Conservation (phyloP, 2,329 filamentous ascomycete species). For the Epichloe bromicola region DNA sequence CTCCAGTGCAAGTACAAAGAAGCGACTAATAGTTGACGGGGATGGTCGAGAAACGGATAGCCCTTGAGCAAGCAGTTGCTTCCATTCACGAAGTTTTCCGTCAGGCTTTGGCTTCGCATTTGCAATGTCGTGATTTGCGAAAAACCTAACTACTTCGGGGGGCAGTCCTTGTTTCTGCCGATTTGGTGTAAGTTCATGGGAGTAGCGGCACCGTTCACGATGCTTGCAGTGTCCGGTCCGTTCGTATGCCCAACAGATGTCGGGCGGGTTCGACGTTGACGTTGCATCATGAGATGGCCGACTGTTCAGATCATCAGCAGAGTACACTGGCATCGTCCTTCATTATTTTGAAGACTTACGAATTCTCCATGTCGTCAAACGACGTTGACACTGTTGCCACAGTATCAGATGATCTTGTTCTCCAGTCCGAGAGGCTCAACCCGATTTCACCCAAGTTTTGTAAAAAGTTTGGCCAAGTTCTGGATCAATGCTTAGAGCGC, state of each 20-base stretch:
- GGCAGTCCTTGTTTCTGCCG: neutral
- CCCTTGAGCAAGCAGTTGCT: conserved; percentile 5
- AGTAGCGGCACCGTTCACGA: conserved; percentile 6
- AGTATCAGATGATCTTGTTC: neutral
- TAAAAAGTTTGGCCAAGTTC: neutral
- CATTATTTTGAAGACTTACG: neutral
- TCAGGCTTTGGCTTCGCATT: neutral
- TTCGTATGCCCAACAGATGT: neutral
- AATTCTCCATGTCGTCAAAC: neutral
- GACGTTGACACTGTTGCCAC: neutral
- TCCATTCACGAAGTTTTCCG: conserved; percentile 11
- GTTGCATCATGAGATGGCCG: neutral
- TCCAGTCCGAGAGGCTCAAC: neutral
- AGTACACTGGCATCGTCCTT: neutral
- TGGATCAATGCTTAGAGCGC: neutral
- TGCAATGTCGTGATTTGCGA: neutral
- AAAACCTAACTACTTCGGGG: neutral
- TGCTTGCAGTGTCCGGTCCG: conserved; percentile 7
- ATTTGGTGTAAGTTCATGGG: neutral
- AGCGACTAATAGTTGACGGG: conserved; percentile 2
- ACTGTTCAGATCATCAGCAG: neutral
- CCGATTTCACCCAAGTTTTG: neutral
- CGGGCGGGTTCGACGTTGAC: neutral
- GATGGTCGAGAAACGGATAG: neutral
- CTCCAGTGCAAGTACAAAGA: conserved; percentile 10